Conservation (phyloP, 148 eudicot genomes). For the Fallopia convolvulus region DNA sequence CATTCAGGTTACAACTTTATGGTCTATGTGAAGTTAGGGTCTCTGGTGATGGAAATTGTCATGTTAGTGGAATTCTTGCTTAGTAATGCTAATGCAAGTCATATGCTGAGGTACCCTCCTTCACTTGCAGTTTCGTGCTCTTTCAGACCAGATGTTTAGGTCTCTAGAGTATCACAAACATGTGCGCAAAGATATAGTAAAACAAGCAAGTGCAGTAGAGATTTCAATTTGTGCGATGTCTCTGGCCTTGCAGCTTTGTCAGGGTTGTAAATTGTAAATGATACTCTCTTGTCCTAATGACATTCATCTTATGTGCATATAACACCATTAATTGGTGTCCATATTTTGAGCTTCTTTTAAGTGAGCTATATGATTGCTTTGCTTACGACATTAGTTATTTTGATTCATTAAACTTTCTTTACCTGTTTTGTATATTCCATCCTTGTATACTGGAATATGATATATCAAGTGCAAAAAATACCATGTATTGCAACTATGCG, state of each 20-base stretch:
- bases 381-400: neutral
- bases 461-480: too few species aligned
- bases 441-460: too few species aligned
- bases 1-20: constrained; percentile 58
- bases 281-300: neutral
- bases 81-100: neutral
- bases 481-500: too few species aligned
- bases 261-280: neutral
- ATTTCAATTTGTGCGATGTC: neutral
- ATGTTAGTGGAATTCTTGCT: constrained; percentile 39
- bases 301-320: neutral
- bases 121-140: constrained; percentile 74
- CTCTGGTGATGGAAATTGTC: constrained; percentile 96
- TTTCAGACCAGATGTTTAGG: constrained; percentile 80
- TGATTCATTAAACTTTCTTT: neutral
- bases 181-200: constrained; percentile 74
- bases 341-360: neutral
- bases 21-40: constrained; percentile 77
- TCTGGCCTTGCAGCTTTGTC: neutral
- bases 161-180: constrained; percentile 75
- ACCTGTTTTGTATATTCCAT: too few species aligned
- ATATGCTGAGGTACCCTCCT: constrained; percentile 12
- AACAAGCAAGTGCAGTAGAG: constrained; percentile 45
- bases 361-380: neutral
- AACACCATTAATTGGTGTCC: neutral